phyloP scores from a whole-genome alignment of 768 basidiomycete species.

The Boletus tomentosulus region DNA sequence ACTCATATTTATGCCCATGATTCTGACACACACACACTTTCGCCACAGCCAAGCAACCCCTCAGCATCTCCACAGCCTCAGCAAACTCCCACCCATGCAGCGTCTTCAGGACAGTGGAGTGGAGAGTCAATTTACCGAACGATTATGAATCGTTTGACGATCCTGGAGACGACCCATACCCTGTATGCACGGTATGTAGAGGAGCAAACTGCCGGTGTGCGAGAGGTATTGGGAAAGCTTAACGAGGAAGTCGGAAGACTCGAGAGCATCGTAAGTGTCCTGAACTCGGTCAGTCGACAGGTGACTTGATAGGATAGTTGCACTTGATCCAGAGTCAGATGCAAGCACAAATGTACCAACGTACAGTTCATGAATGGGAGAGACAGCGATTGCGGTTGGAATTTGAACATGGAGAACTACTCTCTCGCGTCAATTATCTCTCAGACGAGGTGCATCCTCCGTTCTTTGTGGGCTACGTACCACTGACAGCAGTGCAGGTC shows the following conservation, averaged over 20 bases:
- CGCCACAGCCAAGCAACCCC: conserved; percentile 7
- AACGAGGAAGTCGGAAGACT: conserved; percentile 76
- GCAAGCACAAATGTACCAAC: conserved; percentile 63
- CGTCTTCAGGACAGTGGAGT: conserved; percentile 14
- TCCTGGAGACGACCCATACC: conserved; percentile 84
- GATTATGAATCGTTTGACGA: conserved; percentile 88
- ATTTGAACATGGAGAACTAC: conserved; percentile 63
- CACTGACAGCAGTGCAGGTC: conserved; percentile 45
- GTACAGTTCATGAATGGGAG: conserved; percentile 65
- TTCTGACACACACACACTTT: conserved; percentile 1
- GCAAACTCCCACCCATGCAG: conserved; percentile 3
- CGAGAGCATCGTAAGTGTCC: conserved; percentile 63
- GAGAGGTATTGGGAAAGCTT: conserved; percentile 69
- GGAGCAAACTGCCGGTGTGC: conserved; percentile 75
- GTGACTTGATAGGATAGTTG: neutral
- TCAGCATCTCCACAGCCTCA: neutral
- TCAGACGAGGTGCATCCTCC: conserved; percentile 63
- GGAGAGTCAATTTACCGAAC: conserved; percentile 95
- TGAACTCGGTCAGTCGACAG: neutral
- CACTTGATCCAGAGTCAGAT: conserved; percentile 50
- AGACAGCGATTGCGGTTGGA: conserved; percentile 62
- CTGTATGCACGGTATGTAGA: conserved; percentile 83
- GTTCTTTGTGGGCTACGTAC: neutral
- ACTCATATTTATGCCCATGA: conserved; percentile 1
- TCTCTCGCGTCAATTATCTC: conserved; percentile 68